Base-by-base conservation (phyloP, 306 rosid species). In the Cucurbita argyrosperma region DNA sequence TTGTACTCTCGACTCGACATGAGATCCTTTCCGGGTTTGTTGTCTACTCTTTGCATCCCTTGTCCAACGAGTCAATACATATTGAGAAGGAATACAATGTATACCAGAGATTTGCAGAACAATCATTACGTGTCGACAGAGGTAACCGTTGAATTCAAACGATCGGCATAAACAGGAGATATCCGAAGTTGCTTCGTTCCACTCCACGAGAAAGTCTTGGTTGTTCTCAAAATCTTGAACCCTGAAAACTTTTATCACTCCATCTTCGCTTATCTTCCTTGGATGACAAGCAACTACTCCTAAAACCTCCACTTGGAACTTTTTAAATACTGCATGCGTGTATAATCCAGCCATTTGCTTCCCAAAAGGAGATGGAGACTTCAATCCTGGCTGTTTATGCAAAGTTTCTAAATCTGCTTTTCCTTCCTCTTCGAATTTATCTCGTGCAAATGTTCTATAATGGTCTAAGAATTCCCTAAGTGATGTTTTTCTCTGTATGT, bases 211-310 rank as follows among this genome's bases (percentile, higher is more conserved):
- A 35, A 78, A 85, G 57, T 73, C 74, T 43, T 82, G 82, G 74
- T 47, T 65, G 77, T 76, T 79, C 71, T 76, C 86, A 78, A 82
- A 80, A 76, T 85, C 88, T 66, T 66, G 54, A 43, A 66, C 72
- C 72, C 52, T 43, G 72, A 43, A 66, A 66, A 66, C 18, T 45
- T 11, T 66, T 43, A 43, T 43, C 14, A 42, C 38, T 66, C 72
- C 54, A 66, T 43, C 72, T 19, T 66, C 83, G 18, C 59, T 77
- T 79, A 79, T 85, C 69, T 76, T 79, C 71, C 50, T 84, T 50
- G 85, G 88, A 74, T 84, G 88, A 77, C 88, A 84, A 77, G 88
- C 88, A 74, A 80, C 85, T 18, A 80, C 88, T 51, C 88, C 88
- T 81, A 84, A 77, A 71, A 84, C 88, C 79, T 84, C 88, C 53